Conservation (phyloP, 139 green algal species). For the Chlorella sp. region DNA sequence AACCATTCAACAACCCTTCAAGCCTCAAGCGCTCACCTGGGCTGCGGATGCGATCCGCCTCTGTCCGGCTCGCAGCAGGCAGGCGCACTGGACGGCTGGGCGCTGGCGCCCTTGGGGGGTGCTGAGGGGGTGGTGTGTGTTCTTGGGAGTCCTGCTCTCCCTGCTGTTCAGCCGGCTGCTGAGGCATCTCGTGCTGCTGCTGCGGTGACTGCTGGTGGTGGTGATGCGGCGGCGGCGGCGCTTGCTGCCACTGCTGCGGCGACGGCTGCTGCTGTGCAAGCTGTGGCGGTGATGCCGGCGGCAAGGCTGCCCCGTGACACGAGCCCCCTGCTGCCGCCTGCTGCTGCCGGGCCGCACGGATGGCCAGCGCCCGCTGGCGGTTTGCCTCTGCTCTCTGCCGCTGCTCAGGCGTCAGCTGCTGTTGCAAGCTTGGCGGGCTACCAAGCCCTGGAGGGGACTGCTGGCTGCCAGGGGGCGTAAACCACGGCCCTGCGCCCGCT, state of each 20-base stretch:
- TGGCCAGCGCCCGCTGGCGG: not conserved
- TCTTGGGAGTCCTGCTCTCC: not conserved
- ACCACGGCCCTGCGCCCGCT: not conserved
- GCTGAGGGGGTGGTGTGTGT: not conserved
- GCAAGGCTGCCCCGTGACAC: too few relatives aligned
- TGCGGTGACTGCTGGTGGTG: not conserved
- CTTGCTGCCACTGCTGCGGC: not conserved
- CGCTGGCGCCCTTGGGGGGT: too few relatives aligned
- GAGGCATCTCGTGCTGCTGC: not conserved
- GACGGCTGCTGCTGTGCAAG: not conserved
- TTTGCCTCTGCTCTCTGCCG: slow-evolving; percentile 1
- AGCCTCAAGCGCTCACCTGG: not conserved
- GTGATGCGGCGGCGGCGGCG: not conserved
- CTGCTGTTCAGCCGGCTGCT: not conserved
- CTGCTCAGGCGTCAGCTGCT: slow-evolving; percentile 9
- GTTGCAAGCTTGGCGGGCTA: too few relatives aligned
- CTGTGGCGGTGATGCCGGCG: not conserved
- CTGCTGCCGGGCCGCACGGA: not conserved
- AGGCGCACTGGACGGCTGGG: not conserved
- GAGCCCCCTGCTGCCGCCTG: not conserved
- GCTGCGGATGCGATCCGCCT: not conserved
- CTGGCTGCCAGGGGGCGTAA: not conserved
- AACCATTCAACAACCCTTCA: too few relatives aligned
- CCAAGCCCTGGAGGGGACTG: not conserved
- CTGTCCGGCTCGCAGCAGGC: not conserved